Evolutionary conservation across 202 grass and related monocot genomes (phyloP).

Genomic region (Carex arenaria): DNA sequence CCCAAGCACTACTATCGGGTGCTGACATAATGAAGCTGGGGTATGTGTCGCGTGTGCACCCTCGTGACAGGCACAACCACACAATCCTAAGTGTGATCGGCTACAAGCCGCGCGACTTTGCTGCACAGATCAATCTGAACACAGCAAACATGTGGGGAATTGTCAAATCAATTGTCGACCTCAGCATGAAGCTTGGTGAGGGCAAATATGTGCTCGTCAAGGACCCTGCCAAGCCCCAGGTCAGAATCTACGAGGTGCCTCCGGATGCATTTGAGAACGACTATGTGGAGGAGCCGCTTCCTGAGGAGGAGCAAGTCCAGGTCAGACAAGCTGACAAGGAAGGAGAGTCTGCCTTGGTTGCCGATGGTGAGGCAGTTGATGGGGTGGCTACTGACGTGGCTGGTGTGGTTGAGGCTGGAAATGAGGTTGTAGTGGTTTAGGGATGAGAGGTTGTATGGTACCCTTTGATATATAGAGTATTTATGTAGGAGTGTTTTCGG

Average conservation of each 20-base stretch:
- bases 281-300: conserved; percentile 96
- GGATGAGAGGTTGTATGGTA: conserved; percentile 11
- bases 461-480: conserved; percentile 36
- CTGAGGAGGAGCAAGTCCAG: conserved; percentile 91
- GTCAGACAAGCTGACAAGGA: conserved; percentile 25
- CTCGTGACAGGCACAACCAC: conserved; percentile 86
- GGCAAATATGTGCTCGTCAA: conserved; percentile 98
- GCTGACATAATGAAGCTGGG: conserved; percentile 97
- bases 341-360: neutral
- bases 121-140: conserved; percentile 93
- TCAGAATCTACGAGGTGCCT: conserved; percentile 89
- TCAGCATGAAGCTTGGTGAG: conserved; percentile 94
- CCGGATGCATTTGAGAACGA: conserved; percentile 96
- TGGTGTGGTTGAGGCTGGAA: conserved; percentile 42
- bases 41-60: conserved; percentile 78
- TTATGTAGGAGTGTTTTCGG: conserved; percentile 1
- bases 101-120: conserved; percentile 91
- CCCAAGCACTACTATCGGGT: conserved; percentile 74
- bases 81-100: conserved; percentile 76
- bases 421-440: conserved; percentile 12
- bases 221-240: conserved; percentile 81
- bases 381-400: conserved; percentile 47
- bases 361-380: conserved; percentile 47
- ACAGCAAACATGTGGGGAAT: conserved; percentile 99
- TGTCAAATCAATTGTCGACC: conserved; percentile 91